Evolutionary conservation across 192 early-diverging fungal species (phyloP).

Genomic region (Diversispora epigaea): DNA sequence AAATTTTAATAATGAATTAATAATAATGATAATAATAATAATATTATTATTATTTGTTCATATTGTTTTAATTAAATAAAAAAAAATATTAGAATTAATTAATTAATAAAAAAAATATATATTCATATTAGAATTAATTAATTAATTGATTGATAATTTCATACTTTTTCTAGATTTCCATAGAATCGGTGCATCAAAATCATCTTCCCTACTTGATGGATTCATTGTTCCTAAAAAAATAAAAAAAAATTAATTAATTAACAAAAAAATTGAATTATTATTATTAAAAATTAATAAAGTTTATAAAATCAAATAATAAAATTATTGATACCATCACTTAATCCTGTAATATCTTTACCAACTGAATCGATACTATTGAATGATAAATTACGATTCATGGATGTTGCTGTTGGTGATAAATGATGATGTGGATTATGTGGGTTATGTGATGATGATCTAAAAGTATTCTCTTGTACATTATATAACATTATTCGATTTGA

Average conservation of each 20-base stretch:
- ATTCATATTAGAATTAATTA: neutral
- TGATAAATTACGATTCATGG: slow-evolving; percentile 30
- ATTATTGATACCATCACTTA: neutral
- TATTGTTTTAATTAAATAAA: too few species aligned
- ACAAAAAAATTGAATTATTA: too few species aligned
- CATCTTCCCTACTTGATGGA: slow-evolving; percentile 14
- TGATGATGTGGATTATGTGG: neutral
- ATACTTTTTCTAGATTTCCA: slow-evolving; percentile 50
- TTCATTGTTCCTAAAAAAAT: too few species aligned
- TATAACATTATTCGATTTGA: slow-evolving; percentile 56
- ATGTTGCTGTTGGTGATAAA: neutral
- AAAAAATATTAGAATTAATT: neutral
- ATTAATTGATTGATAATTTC: slow-evolving; percentile 6
- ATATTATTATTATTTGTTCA: neutral
- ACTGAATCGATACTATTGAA: neutral
- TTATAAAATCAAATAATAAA: slow-evolving; percentile 10
- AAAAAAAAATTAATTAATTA: slow-evolving; percentile 23
- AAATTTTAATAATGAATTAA: neutral
- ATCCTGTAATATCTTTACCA: neutral
- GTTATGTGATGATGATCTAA: too few species aligned
- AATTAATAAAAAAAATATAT: neutral
- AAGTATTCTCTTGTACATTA: slow-evolving; percentile 57
- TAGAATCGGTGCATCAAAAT: slow-evolving; percentile 46
- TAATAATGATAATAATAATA: neutral
- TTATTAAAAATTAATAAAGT: too few species aligned